These are phyloP conservation scores for Otatea glauca DNA, from an alignment of 176 grass and related monocot species.

Conservation along the genomic window DNA sequence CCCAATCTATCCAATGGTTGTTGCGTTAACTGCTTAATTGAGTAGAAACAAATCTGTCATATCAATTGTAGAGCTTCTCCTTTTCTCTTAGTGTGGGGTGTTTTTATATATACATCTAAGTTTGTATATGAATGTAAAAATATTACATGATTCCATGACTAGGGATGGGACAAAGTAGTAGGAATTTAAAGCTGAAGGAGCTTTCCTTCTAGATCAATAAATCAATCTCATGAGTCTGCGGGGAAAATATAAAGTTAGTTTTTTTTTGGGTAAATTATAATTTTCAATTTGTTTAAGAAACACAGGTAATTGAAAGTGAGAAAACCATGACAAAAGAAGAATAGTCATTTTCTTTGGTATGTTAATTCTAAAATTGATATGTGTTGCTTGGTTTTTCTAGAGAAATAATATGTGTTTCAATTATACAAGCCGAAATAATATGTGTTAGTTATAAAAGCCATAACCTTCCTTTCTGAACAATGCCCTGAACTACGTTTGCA, in stretches of 20 bases:
- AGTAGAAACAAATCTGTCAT: not conserved
- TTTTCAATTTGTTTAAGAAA: not conserved
- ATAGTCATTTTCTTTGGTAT: not conserved
- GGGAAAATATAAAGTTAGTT: not conserved
- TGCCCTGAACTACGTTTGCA: not conserved
- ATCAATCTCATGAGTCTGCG: not conserved
- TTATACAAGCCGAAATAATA: slow-evolving; percentile 21
- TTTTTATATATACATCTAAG: not conserved
- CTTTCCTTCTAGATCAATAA: slow-evolving; percentile 17
- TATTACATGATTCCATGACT: slow-evolving; percentile 12
- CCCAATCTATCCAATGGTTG: not conserved
- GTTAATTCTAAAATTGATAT: not conserved
- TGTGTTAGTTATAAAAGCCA: slow-evolving; percentile 5
- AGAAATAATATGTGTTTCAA: not conserved
- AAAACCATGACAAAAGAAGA: not conserved
- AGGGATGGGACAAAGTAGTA: not conserved
- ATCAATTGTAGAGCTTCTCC: not conserved
- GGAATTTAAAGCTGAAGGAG: not conserved
- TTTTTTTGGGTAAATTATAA: not conserved
- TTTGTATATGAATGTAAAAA: not conserved
- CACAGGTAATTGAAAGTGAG: not conserved
- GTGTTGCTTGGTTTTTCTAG: not conserved
- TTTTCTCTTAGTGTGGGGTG: slow-evolving; percentile 17
- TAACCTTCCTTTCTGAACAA: slow-evolving; percentile 8
- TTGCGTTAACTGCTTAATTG: not conserved